Percentiles rank a stretch among this genome's conserved stretches.
Evolutionary conservation across 768 basidiomycete species (phyloP).

Genomic region (Lactifluus pinguis): DNA sequence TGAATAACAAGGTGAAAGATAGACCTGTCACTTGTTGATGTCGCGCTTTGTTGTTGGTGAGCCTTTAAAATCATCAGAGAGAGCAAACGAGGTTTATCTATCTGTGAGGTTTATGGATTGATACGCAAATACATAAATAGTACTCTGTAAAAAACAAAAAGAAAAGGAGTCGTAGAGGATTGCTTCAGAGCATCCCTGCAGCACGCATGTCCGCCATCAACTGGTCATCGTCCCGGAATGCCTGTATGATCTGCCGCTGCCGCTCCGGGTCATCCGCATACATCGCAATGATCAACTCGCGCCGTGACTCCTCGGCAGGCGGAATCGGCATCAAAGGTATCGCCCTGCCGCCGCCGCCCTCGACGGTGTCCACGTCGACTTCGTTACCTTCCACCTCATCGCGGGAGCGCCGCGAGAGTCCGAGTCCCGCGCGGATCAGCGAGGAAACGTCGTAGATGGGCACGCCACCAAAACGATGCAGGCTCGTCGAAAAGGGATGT

Average conservation of each 20-base stretch:
- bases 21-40: not conserved
- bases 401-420: slow-evolving; percentile 18
- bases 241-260: slow-evolving; percentile 35
- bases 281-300: slow-evolving; percentile 34
- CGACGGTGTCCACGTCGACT: not conserved
- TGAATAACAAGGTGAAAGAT: too few relatives aligned
- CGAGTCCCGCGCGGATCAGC: slow-evolving; percentile 26
- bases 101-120: not conserved
- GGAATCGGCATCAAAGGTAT: not conserved
- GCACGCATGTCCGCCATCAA: slow-evolving; percentile 51
- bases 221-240: slow-evolving; percentile 45
- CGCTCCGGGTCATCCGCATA: slow-evolving; percentile 36
- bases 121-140: not conserved
- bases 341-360: slow-evolving; percentile 4
- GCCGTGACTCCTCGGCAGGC: slow-evolving; percentile 22
- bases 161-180: not conserved
- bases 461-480: slow-evolving; percentile 24
- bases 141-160: not conserved
- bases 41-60: not conserved
- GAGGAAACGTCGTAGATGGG: slow-evolving; percentile 23
- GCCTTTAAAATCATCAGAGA: not conserved
- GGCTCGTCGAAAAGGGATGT: slow-evolving; percentile 17
- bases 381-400: slow-evolving; percentile 6
- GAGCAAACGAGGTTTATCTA: not conserved
- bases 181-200: slow-evolving; percentile 49